Evolutionary conservation across 2,329 filamentous ascomycete species (phyloP).

Genomic region (Monilinia aucupariae): DNA sequence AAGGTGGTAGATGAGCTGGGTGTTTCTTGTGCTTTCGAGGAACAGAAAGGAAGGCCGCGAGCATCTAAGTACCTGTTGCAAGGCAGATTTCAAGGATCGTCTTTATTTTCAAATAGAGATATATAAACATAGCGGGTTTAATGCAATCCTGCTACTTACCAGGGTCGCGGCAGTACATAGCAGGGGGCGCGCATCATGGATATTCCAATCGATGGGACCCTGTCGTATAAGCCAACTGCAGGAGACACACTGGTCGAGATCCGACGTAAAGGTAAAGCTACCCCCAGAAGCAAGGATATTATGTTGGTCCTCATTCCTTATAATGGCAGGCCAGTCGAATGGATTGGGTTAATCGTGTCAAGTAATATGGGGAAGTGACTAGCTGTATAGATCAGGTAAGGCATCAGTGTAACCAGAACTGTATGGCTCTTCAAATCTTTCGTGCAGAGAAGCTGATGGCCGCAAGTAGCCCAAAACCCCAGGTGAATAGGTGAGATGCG

Average conservation of each 20-base stretch:
- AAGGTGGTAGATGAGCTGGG: slow-evolving; percentile 2
- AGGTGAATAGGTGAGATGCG: neutral
- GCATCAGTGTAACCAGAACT: neutral
- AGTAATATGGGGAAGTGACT: slow-evolving; percentile 10
- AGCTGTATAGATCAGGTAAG: neutral
- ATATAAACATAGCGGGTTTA: slow-evolving; percentile 14
- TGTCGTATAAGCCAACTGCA: slow-evolving; percentile 15
- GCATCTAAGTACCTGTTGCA: slow-evolving; percentile 16
- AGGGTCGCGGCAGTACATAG: slow-evolving; percentile 13
- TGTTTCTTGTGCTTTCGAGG: slow-evolving; percentile 8
- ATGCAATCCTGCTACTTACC: slow-evolving; percentile 11
- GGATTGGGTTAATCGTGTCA: neutral
- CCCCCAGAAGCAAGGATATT: neutral
- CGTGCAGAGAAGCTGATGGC: slow-evolving; percentile 13
- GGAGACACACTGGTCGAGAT: slow-evolving; percentile 15
- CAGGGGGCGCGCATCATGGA: slow-evolving; percentile 10
- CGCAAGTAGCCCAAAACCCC: neutral
- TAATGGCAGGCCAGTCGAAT: neutral
- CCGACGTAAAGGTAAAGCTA: slow-evolving; percentile 12
- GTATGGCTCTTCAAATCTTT: neutral
- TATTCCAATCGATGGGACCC: slow-evolving; percentile 8
- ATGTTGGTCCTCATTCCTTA: neutral
- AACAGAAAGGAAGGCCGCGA: slow-evolving; percentile 9
- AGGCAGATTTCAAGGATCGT: slow-evolving; percentile 15
- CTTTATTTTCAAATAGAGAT: slow-evolving; percentile 15